Base-by-base conservation (phyloP, 768 basidiomycete genomes). In the Leccinum subtestaceum region DNA sequence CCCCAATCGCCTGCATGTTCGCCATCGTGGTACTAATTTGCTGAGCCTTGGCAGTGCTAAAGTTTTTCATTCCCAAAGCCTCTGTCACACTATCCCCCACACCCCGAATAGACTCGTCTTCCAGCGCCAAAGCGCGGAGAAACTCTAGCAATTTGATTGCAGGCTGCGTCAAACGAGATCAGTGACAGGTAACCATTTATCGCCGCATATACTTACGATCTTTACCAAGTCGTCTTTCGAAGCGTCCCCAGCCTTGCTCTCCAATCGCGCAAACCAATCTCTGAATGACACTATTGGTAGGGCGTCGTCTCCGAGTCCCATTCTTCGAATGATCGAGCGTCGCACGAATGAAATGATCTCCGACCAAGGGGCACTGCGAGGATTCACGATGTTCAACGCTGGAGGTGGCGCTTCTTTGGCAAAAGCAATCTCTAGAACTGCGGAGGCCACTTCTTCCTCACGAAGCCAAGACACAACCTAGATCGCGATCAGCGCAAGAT, bases 381-480 rank as follows among this genome's bases (percentile, higher is more conserved):
- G 80, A 59, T 80, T 77, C 1, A 76, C 66, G 3, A 82, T 56
- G 60, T 81, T 75, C 58, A 78, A 57, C 4, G 67, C 59, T 4
- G 69, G 55, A 1, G 67, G 69, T 0, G 59, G 51, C 0, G 66
- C 56, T 1, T 46, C 63, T 21, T 60, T 55, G 1, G 49, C 34
- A 34, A 72, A 66, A 6, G 65, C 69, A 1, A 65, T 53, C 56
- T 78, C 71, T 9, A 76, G 43, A 9, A 80, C 62, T 0, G 72
- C 69, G 31, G 66, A 15, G 0, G 78, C 76, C 0, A 74, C 78
- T 1, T 71, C 65, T 60, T 80, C 73, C 53, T 74, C 70, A 0
- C 81, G 77, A 3, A 82, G 46, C 81, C 80, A 81, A 0, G 77
- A 77, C 12, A 77, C 67, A 4, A 63, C 56, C 78, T 80, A 38